Base-by-base conservation (phyloP, 345 rosid genomes). In the Hirschfeldia incana region DNA sequence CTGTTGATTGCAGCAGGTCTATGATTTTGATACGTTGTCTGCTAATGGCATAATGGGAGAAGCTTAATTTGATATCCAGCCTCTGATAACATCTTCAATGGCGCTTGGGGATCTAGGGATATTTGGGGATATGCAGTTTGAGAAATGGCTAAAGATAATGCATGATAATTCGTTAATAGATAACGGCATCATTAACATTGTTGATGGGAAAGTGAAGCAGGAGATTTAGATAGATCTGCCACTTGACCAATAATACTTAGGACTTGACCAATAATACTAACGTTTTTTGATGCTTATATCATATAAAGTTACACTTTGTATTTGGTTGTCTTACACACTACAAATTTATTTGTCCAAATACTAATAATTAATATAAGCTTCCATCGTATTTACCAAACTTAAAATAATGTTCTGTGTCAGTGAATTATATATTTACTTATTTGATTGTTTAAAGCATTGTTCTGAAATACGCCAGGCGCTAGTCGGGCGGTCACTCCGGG, bases 41-140 rank as follows among this genome's bases (percentile, higher is more conserved):
- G 75, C 86, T 10, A 84, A 81, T 64, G 86, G 81, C 49, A 72
- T 80, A 66, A 81, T 84, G 86, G 86, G 86, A 70, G 21, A 21
- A 21, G 21, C 21, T 21, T 21, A 21, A 21, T 1, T 21, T 21
- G 21, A 21, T 21, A 21, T 21, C 21, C 21, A 21, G 21, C 21
- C 21, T 21, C 21, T 21, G 0, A 21, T 21, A 21, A 76, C 79
- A 32, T 70, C 86, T 1, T 84, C 86, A 16, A 80, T 63, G 76
- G 86, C 80, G 74, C 61, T 61, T 62, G 79, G 74, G 8, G 13
- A 74, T 36, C 76, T 77, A 29, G 69, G 66, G 33, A 67, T 76
- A 3, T 36, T 33, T 33, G 36, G 36, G 36, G 36, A 33, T 33
- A 33, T 33, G 36, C 36, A 33, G 36, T 4, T 33, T 33, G 36